phyloP scores from a whole-genome alignment of 176 grass and related monocot species.

The Oryza brachyantha region DNA sequence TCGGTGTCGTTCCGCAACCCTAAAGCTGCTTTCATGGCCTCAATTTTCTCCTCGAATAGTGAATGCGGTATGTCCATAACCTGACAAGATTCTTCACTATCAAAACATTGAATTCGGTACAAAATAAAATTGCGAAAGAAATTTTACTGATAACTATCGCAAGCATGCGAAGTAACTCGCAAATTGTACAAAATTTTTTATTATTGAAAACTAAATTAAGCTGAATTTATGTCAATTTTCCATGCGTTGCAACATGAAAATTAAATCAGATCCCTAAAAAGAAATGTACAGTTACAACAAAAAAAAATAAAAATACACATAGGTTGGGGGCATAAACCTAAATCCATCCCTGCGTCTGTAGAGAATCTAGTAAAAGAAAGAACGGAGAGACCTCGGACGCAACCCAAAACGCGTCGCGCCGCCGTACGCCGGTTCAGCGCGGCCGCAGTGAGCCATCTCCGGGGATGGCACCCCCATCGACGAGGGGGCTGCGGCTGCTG shows the following conservation, averaged over 20 bases:
- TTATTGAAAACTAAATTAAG: no score
- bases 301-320: background rate
- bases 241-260: background rate
- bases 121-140: background rate
- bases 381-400: no score
- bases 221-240: no score
- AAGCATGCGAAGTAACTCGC: background rate
- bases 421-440: background rate
- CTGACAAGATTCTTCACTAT: slow-evolving; percentile 12
- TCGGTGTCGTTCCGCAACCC: slow-evolving; percentile 68
- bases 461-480: background rate
- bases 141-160: background rate
- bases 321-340: no score
- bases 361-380: no score
- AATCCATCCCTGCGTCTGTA: no score
- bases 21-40: slow-evolving; percentile 65
- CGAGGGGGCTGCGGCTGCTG: background rate
- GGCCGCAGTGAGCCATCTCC: background rate
- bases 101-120: background rate
- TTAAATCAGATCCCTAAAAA: background rate
- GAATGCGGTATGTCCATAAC: slow-evolving; percentile 80
- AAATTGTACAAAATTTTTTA: background rate
- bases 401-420: no score
- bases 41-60: slow-evolving; percentile 79
- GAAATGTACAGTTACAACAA: background rate